phyloP scores from a whole-genome alignment of 1,284 basidiomycete genomes.

The Ustilago curta region DNA sequence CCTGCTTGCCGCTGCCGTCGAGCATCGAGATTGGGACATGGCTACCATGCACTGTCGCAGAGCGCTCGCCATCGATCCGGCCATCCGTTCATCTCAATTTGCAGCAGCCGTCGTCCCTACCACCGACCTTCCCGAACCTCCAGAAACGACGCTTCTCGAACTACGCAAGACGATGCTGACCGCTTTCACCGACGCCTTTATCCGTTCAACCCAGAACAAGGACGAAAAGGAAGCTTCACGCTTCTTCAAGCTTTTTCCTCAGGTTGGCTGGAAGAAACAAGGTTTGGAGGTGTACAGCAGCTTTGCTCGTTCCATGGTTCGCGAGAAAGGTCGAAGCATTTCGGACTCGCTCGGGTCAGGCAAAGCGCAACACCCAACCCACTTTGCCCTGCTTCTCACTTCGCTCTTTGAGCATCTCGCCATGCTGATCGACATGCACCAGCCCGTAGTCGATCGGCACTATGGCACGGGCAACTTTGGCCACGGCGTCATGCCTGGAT shows the following conservation, averaged over 20 bases:
- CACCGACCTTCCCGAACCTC: slow-evolving; percentile 84
- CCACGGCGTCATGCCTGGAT: slow-evolving; percentile 75
- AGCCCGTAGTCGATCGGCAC: slow-evolving; percentile 96
- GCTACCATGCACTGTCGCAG: slow-evolving; percentile 89
- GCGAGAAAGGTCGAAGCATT: slow-evolving; percentile 50
- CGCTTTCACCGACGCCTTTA: slow-evolving; percentile 84
- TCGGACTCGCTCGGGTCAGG: slow-evolving; percentile 42
- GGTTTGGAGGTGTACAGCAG: slow-evolving; percentile 92
- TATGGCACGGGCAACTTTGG: slow-evolving; percentile 74
- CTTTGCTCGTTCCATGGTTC: slow-evolving; percentile 90
- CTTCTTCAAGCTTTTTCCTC: slow-evolving; percentile 96
- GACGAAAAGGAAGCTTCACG: slow-evolving; percentile 81
- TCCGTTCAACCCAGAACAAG: slow-evolving; percentile 79
- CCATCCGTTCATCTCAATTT: slow-evolving; percentile 84
- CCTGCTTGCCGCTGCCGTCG: slow-evolving; percentile 81
- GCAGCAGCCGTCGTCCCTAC: slow-evolving; percentile 90
- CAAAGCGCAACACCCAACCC: slow-evolving; percentile 48
- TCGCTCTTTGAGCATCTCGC: slow-evolving; percentile 94
- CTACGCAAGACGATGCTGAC: slow-evolving; percentile 81
- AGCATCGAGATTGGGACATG: slow-evolving; percentile 91
- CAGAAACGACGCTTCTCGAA: slow-evolving; percentile 81
- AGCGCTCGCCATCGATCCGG: slow-evolving; percentile 83
- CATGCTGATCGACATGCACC: slow-evolving; percentile 95
- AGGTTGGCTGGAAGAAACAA: slow-evolving; percentile 82
- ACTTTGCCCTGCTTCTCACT: slow-evolving; percentile 72